Base-by-base conservation (phyloP, 805 yeast species). In the Myxozyma melibiosi region DNA sequence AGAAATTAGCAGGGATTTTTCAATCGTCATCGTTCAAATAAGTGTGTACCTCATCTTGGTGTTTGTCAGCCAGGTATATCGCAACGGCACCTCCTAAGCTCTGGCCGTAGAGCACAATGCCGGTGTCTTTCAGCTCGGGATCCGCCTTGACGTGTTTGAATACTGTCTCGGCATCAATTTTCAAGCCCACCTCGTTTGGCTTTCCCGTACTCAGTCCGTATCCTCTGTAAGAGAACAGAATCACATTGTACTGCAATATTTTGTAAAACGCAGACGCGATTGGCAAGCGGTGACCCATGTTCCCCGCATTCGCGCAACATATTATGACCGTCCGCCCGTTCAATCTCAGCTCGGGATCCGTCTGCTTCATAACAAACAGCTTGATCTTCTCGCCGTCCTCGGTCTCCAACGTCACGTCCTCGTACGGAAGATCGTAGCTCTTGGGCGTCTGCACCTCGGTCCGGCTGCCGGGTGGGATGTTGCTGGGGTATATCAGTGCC, bases 41-140 rank as follows among this genome's bases (percentile, higher is more conserved):
- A 9, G 34, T 30, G 14, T 51, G 14, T 13, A 61, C 65, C 1
- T 83, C 75, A 65, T 78, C 80, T 22, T 77, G 78, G 1, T 69
- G 59, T 13, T 66, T 59, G 1, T 89, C 77, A 0, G 94, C 90
- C 51, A 90, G 80, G 72, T 90, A 87, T 18, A 90, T 80, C 6
- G 95, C 90, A 34, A 88, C 96, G 0, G 98, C 99, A 2, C 98
- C 98, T 34, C 99, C 99, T 11, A 92, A 74, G 8, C 96, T 88
- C 48, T 97, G 78, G 1, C 98, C 98, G 68, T 90, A 90, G 8
- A 90, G 75, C 0, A 89, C 74, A 1, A 91, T 60, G 9, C 83
- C 73, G 0, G 86, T 77, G 48, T 76, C 70, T 47, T 75, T 73
- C 53, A 84, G 77, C 59, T 79, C 84, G 11, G 74, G 73, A 65